Evolutionary conservation across 2,329 filamentous ascomycete species (phyloP).

Genomic region (Epichloe sp.): DNA sequence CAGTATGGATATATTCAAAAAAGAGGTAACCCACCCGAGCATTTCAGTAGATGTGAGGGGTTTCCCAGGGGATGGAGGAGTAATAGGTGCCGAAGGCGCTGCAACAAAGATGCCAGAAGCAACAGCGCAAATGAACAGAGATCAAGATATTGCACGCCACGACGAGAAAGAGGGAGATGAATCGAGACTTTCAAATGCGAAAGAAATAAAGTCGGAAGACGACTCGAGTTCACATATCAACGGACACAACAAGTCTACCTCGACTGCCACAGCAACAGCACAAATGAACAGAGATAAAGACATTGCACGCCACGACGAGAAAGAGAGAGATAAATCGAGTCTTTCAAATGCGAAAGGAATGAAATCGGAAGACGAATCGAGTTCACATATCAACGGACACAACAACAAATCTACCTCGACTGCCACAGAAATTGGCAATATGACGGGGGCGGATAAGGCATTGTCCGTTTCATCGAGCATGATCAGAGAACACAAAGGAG

Average conservation of each 20-base stretch:
- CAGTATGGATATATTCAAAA: slow-evolving; percentile 2
- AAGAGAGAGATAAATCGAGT: background rate
- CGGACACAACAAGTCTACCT: background rate
- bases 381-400: background rate
- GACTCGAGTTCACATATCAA: background rate
- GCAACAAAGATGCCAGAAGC: background rate
- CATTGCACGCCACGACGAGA: background rate
- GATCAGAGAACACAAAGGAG: background rate
- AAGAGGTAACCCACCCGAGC: background rate
- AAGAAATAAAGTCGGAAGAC: background rate
- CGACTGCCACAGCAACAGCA: background rate
- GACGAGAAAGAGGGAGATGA: background rate
- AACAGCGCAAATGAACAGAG: background rate
- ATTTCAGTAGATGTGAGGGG: background rate
- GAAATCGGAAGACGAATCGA: background rate
- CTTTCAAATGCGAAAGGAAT: background rate
- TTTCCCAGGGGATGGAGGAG: background rate
- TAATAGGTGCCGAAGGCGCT: background rate
- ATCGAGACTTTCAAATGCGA: background rate
- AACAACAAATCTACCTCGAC: background rate
- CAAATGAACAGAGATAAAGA: background rate
- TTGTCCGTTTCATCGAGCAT: background rate
- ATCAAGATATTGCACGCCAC: background rate
- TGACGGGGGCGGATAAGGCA: background rate
- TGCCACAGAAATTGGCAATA: background rate